Conservation (phyloP, 192 early-diverging fungal genomes). For the Piromyces sp. region DNA sequence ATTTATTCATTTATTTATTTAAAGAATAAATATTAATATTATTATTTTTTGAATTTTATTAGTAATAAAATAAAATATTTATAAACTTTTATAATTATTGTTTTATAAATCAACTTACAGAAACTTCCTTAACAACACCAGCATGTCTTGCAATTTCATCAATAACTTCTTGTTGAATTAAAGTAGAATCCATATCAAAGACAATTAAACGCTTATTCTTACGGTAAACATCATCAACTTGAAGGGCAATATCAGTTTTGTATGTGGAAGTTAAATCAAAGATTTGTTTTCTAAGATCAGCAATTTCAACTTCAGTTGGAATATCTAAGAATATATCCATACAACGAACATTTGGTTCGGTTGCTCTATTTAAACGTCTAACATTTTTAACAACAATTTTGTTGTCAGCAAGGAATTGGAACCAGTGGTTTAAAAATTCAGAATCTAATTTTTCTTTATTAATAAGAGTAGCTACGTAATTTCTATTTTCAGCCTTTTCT, state of each 20-base stretch:
- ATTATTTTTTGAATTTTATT: no score
- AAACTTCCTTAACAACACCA: slow-evolving; percentile 82
- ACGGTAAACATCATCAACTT: slow-evolving; percentile 72
- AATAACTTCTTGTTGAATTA: slow-evolving; percentile 98
- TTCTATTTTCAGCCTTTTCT: neutral
- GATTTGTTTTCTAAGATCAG: neutral
- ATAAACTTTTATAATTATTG: no score
- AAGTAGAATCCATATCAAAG: slow-evolving; percentile 98
- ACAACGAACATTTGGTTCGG: neutral
- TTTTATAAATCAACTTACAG: slow-evolving; percentile 28
- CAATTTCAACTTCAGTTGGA: neutral
- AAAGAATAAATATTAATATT: no score
- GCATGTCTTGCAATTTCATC: slow-evolving; percentile 89
- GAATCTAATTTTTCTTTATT: neutral
- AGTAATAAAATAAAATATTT: no score
- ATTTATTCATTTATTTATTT: no score
- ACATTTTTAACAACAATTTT: neutral
- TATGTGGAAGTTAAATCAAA: slow-evolving; percentile 30
- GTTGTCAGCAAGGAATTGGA: neutral
- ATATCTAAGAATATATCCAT: neutral
- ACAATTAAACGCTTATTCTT: slow-evolving; percentile 83
- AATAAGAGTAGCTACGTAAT: neutral
- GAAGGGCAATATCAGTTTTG: slow-evolving; percentile 68
- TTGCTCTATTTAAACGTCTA: neutral
- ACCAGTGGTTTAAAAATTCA: neutral